A percentile compares a stretch with the other conserved stretches of the same genome.
phyloP scores from a whole-genome alignment of 1,284 basidiomycete species.

The Marasmius fiardii region DNA sequence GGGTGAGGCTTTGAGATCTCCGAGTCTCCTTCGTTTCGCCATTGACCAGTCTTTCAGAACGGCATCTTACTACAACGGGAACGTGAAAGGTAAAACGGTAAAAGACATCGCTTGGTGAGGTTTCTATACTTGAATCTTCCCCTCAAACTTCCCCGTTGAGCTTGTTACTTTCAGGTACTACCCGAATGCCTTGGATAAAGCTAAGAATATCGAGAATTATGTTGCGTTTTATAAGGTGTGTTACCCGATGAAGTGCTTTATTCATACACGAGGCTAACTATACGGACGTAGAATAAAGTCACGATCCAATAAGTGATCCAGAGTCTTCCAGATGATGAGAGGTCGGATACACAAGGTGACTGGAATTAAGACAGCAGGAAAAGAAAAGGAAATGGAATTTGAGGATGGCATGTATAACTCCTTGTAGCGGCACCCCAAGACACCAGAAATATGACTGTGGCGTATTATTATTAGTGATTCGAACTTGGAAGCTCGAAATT shows the following conservation, averaged over 20 bases:
- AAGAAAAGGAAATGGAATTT: neutral
- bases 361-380: neutral
- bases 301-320: neutral
- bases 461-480: no score
- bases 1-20: constrained; percentile 40
- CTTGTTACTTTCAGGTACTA: constrained; percentile 51
- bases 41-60: constrained; percentile 31
- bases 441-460: no score
- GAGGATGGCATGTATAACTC: no score
- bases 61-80: constrained; percentile 59
- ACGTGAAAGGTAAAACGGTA: constrained; percentile 42
- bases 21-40: constrained; percentile 4
- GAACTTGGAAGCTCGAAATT: no score
- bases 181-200: constrained; percentile 43
- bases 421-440: neutral
- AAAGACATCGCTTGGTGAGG: constrained; percentile 62
- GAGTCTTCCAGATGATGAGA: neutral
- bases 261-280: neutral
- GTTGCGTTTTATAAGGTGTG: constrained; percentile 66
- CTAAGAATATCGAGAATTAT: constrained; percentile 53
- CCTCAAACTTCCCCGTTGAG: neutral
- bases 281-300: neutral
- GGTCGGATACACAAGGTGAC: no score
- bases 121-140: neutral
- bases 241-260: neutral